phyloP scores from a whole-genome alignment of 2,329 filamentous ascomycete species.

The Arthroderma sp. region DNA sequence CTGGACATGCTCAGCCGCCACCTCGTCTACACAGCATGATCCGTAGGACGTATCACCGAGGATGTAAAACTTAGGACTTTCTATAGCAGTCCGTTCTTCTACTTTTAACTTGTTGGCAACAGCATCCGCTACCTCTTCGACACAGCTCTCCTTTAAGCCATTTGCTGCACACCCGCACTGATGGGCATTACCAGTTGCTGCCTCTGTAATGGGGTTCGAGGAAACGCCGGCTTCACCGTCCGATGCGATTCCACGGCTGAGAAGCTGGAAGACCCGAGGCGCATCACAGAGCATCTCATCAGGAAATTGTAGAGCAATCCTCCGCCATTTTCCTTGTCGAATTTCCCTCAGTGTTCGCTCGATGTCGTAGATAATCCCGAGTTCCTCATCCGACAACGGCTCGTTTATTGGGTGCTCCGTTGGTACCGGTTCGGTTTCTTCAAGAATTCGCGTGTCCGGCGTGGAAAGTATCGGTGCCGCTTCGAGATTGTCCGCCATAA shows the following conservation, averaged over 20 bases:
- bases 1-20: conserved; percentile 84
- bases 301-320: conserved; percentile 87
- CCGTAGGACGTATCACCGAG: conserved; percentile 94
- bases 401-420: background rate
- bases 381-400: conserved; percentile 50
- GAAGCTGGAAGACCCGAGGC: conserved; percentile 58
- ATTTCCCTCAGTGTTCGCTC: conserved; percentile 66
- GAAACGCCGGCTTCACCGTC: conserved; percentile 1
- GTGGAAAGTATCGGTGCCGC: conserved; percentile 49
- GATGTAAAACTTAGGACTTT: conserved; percentile 53
- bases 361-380: conserved; percentile 72
- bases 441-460: conserved; percentile 48
- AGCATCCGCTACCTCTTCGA: conserved; percentile 9
- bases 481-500: conserved; percentile 18
- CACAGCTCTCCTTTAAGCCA: conserved; percentile 12
- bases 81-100: conserved; percentile 1
- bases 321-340: conserved; percentile 53
- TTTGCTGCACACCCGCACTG: conserved; percentile 4
- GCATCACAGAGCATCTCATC: conserved; percentile 85
- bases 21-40: conserved; percentile 91
- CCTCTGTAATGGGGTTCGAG: conserved; percentile 3
- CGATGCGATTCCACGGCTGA: conserved; percentile 40
- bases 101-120: conserved; percentile 11
- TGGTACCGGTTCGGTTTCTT: conserved; percentile 34
- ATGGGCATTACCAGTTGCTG: conserved; percentile 7